A percentile compares a stretch with the other conserved stretches of the same genome.
These are phyloP conservation scores for Exophiala lecanii-corni DNA, from an alignment of 2,329 filamentous ascomycete genomes.

Conservation along the genomic window DNA sequence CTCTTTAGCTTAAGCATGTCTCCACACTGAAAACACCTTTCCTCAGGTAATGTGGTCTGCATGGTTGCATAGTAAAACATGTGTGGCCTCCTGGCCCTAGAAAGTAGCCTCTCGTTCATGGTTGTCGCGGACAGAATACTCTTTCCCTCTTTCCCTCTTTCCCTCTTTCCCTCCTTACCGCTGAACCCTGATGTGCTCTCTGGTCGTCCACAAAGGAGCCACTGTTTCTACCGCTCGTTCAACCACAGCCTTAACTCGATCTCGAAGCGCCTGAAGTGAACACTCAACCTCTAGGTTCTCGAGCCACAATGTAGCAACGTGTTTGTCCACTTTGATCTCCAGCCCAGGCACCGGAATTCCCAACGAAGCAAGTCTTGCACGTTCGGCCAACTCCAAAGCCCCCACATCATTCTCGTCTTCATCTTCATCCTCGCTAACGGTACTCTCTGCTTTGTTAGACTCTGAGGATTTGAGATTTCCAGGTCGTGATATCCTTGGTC, in stretches of 20 bases:
- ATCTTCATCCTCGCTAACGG: conserved; percentile 27
- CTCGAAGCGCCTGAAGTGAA: conserved; percentile 68
- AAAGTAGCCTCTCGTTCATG: too few relatives aligned
- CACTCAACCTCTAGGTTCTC: conserved; percentile 91
- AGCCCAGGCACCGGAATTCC: conserved; percentile 90
- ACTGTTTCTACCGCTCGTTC: conserved; percentile 86
- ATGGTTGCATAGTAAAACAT: too few relatives aligned
- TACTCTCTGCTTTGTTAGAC: conserved; percentile 16
- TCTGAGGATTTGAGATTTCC: conserved; percentile 33
- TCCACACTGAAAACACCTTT: too few relatives aligned
- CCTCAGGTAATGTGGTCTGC: too few relatives aligned
- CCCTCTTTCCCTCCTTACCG: too few relatives aligned
- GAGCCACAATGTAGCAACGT: conserved; percentile 83
- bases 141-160: too few relatives aligned
- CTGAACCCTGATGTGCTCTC: too few relatives aligned
- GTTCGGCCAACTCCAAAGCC: conserved; percentile 60
- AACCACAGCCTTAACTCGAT: conserved; percentile 82
- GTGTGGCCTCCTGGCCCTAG: too few relatives aligned
- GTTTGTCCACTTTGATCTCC: conserved; percentile 80
- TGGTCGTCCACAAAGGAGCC: conserved; percentile 57
- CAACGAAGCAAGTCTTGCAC: conserved; percentile 72
- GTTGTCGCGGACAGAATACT: too few relatives aligned
- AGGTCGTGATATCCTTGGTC: conserved; percentile 47
- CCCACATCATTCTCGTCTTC: conserved; percentile 38
- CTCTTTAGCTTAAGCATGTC: too few relatives aligned